Percentiles rank a stretch among this genome's conserved stretches.
Conservation (phyloP, 1,284 basidiomycete genomes). For the Phlebopus sp. region DNA sequence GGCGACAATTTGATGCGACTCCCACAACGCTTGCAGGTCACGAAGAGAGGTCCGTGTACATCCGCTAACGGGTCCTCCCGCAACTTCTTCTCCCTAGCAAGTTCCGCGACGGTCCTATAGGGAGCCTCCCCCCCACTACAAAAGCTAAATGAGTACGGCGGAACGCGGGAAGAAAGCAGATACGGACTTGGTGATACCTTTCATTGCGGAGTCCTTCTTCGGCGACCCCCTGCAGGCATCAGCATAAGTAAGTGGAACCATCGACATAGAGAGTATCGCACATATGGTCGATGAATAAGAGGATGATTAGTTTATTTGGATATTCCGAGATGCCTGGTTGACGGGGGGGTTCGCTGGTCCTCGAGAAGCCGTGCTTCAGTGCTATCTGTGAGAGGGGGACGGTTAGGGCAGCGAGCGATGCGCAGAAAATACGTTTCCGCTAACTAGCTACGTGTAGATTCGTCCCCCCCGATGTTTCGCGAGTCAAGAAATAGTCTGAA, state of each 20-base stretch:
- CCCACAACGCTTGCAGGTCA: conserved; percentile 57
- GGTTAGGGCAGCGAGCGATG: conserved; percentile 1
- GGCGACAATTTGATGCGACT: conserved; percentile 61
- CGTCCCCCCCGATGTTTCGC: conserved; percentile 11
- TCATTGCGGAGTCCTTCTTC: conserved; percentile 19
- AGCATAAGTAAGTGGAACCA: conserved; percentile 17
- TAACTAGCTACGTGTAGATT: conserved; percentile 12
- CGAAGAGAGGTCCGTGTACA: conserved; percentile 49
- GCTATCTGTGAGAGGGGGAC: conserved; percentile 9
- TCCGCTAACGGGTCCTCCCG: conserved; percentile 49
- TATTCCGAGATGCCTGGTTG: not conserved
- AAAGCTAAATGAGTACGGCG: conserved; percentile 12
- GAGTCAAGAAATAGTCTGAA: conserved; percentile 1
- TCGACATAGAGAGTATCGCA: conserved; percentile 18
- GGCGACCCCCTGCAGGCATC: conserved; percentile 24
- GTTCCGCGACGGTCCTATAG: conserved; percentile 30
- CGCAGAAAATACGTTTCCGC: conserved; percentile 3
- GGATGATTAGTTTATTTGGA: not conserved
- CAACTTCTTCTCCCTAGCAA: conserved; percentile 45
- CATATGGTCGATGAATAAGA: conserved; percentile 15
- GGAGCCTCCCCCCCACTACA: conserved; percentile 23
- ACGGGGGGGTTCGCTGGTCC: not conserved
- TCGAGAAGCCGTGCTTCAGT: not conserved
- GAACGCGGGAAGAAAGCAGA: not conserved
- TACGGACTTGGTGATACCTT: conserved; percentile 19